Base-by-base conservation (phyloP, 2,329 filamentous ascomycete species). In the Fusarium sarcochroum region DNA sequence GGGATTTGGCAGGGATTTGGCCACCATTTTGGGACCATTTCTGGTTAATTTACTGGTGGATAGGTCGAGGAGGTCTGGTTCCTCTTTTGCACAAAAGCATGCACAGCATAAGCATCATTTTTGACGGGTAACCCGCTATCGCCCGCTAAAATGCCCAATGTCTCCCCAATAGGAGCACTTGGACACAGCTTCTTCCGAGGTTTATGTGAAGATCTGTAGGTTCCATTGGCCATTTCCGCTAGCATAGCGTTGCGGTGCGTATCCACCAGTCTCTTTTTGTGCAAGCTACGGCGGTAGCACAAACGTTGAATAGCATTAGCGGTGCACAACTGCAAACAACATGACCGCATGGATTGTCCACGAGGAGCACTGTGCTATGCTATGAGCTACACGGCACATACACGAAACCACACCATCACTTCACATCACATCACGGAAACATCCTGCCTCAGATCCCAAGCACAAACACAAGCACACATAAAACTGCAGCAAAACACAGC, bases 401-500 rank as follows among this genome's bases (percentile, higher is more conserved):
- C 41, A 51, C 66, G 66, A 69, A 69, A 70, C 66, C 63, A 70
- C 66, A 66, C 62, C 66, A 47, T 63, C 25, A 25, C 32, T 30
- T 34, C 34, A 35, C 34, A 53, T 49, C 55, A 49, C 57, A 60
- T 46, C 49, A 60, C 58, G 57, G 58, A 68, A 68, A 53, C 58
- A 67, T 53, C 41, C 37, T 58, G 18, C n/a, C 34, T 58, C 35
- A 58, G 27, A 21, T 49, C 48, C 32, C 44, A 63, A 56, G 21
- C 14, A 52, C 45, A 54, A 44, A 20, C 35, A 63, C 49, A 56
- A 18, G 47, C 51, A 17, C 42, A 56, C 30, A 41, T 44, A 63
- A 63, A 61, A 62, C 61, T 18, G 17, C 35, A 34, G 32, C n/a
- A 51, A 65, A 44, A 67, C 62, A 63, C 35, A 44, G 27, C 44